Base-by-base conservation (phyloP, 768 basidiomycete species). In the Mrakia gelida region DNA sequence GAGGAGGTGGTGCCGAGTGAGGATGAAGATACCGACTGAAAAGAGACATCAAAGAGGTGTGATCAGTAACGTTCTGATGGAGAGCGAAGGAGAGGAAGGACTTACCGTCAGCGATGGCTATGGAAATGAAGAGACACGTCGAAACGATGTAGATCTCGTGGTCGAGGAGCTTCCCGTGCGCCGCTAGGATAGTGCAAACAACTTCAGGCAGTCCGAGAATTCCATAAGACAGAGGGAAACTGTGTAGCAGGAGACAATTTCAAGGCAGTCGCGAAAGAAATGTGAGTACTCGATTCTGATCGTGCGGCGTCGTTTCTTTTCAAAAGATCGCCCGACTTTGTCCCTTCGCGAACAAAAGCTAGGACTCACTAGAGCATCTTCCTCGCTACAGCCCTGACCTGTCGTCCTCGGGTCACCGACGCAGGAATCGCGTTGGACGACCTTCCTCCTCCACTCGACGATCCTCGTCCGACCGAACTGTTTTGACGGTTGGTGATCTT, bases 281-380 rank as follows among this genome's bases (percentile, higher is more conserved):
- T 3, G 38, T 38, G 4, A 38, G 38, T 8, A 8, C 8, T 38
- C 38, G 8, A 8, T 38, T 38, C 8, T 38, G 38, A 38, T 8
- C 4, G 38, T 38, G 45, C 45, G 11, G 15, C 45, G 45, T 15
- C 45, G 15, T 3, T 1, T 45, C 11, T 45, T 7, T 2, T 45
- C 38, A 38, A 8, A 38, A 3, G 38, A 38, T 45, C 45, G 45
- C 45, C 11, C 15, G 11, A 15, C 45, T 45, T 45, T 10, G 45
- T 13, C 45, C 11, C 45, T 10, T 45, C 45, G 45, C 38, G 38
- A 54, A 11, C 4, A 11, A 54, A 54, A 2, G 2, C 65, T 43
- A 1, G 21, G 8, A 70, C 67, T 43, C 26, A 70, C 67, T 23
- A 70, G 10, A 70, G 67, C 67, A 70, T 70, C 41, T 70, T 70